These are phyloP conservation scores for Fusarium kyushuense DNA, from an alignment of 2,329 filamentous ascomycete species.

Conservation along the genomic window DNA sequence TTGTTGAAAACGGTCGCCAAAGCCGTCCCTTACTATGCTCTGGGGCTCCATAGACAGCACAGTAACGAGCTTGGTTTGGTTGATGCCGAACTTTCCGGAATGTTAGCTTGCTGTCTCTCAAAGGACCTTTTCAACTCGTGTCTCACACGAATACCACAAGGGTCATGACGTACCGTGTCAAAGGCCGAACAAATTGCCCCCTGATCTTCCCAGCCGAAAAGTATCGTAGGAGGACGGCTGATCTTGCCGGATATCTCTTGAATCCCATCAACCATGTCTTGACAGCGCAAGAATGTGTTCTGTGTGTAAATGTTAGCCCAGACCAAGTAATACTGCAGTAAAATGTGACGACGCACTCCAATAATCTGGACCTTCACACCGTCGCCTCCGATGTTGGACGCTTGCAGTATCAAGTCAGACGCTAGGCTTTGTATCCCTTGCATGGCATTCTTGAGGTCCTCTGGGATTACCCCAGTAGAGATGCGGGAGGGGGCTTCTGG, in stretches of 20 bases:
- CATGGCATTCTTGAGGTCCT: slow-evolving; percentile 7
- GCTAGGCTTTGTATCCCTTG: slow-evolving; percentile 3
- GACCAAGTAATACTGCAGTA: not conserved
- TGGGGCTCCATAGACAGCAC: slow-evolving; percentile 2
- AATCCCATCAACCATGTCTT: slow-evolving; percentile 19
- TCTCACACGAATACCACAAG: not conserved
- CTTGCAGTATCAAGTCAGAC: slow-evolving; percentile 6
- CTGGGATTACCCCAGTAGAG: not conserved
- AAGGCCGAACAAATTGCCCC: slow-evolving; percentile 18
- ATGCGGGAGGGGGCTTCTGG: not conserved
- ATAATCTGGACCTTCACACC: slow-evolving; percentile 15
- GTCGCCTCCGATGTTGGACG: not conserved
- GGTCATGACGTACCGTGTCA: slow-evolving; percentile 14
- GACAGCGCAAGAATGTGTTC: slow-evolving; percentile 29
- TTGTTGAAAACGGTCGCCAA: slow-evolving; percentile 27
- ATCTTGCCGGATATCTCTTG: slow-evolving; percentile 6
- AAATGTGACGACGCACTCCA: slow-evolving; percentile 3
- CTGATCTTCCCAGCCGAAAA: slow-evolving; percentile 21
- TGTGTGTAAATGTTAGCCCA: slow-evolving; percentile 2
- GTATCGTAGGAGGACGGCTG: not conserved
- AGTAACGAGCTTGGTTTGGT: slow-evolving; percentile 24
- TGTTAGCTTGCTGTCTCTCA: slow-evolving; percentile 1
- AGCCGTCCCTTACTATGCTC: slow-evolving; percentile 16
- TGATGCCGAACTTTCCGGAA: slow-evolving; percentile 15
- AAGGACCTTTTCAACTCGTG: not conserved